Evolutionary conservation across 1,139 yeast genomes (phyloP).

Genomic region (Scheffersomyces lignicola): DNA sequence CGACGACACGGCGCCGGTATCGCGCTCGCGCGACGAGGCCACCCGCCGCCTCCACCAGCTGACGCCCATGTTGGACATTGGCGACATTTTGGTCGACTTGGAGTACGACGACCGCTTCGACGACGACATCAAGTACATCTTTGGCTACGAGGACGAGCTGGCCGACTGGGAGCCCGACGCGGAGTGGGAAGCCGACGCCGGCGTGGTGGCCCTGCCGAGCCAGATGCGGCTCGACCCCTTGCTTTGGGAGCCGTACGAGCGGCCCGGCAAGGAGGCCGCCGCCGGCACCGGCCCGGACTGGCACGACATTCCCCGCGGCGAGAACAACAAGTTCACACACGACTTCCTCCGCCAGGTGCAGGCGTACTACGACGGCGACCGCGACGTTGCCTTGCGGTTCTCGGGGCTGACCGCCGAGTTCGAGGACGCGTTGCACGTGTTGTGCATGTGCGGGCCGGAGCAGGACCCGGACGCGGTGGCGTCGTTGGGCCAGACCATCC

Average conservation of each 20-base stretch:
- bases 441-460: slow-evolving; percentile 26
- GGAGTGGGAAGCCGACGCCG: slow-evolving; percentile 20
- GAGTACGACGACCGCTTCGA: slow-evolving; percentile 70
- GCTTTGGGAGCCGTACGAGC: slow-evolving; percentile 5
- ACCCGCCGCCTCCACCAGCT: slow-evolving; percentile 22
- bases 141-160: slow-evolving; percentile 62
- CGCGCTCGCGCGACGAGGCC: slow-evolving; percentile 16
- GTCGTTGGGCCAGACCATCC: slow-evolving; percentile 38
- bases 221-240: slow-evolving; percentile 16
- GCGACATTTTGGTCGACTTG: slow-evolving; percentile 54
- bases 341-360: slow-evolving; percentile 20
- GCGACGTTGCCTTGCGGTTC: slow-evolving; percentile 27
- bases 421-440: slow-evolving; percentile 26
- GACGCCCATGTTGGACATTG: slow-evolving; percentile 40
- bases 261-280: slow-evolving; percentile 13
- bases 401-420: slow-evolving; percentile 33
- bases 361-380: slow-evolving; percentile 16
- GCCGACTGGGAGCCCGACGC: slow-evolving; percentile 27
- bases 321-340: slow-evolving; percentile 31
- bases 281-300: slow-evolving; percentile 59
- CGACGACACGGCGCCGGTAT: slow-evolving; percentile 12
- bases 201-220: slow-evolving; percentile 5
- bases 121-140: slow-evolving; percentile 71
- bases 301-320: slow-evolving; percentile 67
- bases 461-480: slow-evolving; percentile 27